These are phyloP conservation scores for Gelatoporia subvermispora DNA, from an alignment of 768 basidiomycete genomes.

Conservation along the genomic window DNA sequence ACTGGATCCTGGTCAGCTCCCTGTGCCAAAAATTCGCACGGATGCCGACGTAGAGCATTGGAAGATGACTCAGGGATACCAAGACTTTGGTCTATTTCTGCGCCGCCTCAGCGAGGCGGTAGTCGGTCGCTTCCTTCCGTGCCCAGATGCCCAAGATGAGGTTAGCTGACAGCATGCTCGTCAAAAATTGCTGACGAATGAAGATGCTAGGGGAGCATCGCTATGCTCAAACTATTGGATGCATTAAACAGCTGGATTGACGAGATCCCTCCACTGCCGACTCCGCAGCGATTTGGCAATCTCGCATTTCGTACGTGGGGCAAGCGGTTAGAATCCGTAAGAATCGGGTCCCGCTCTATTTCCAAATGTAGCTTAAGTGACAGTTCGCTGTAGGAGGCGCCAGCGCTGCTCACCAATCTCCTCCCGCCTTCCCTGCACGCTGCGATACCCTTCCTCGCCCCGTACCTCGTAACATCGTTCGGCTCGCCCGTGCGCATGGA, in stretches of 20 bases:
- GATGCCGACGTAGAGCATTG: constrained; percentile 73
- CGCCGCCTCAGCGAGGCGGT: constrained; percentile 75
- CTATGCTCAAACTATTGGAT: constrained; percentile 54
- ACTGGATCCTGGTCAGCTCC: constrained; percentile 19
- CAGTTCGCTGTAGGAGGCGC: constrained; percentile 42
- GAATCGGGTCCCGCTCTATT: constrained; percentile 14
- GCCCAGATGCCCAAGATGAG: constrained; percentile 19
- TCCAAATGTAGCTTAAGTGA: constrained; percentile 3
- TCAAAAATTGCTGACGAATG: constrained; percentile 4
- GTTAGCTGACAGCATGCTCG: constrained; percentile 13
- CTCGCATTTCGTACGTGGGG: constrained; percentile 88
- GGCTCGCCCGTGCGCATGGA: constrained; percentile 90
- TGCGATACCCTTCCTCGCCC: constrained; percentile 62
- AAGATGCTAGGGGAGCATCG: constrained; percentile 40
- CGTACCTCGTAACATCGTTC: constrained; percentile 79
- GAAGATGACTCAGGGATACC: constrained; percentile 66
- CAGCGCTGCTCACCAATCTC: constrained; percentile 42
- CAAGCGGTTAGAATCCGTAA: constrained; percentile 68
- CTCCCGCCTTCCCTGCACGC: constrained; percentile 40
- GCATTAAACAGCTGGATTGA: constrained; percentile 71
- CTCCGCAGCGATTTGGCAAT: constrained; percentile 88
- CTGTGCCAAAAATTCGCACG: constrained; percentile 57
- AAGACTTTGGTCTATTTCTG: constrained; percentile 71
- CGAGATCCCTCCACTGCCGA: constrained; percentile 67
- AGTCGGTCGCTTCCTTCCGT: constrained; percentile 56